Evolutionary conservation across 202 grass and related monocot genomes (phyloP).

Genomic region (Panicum virgatum): DNA sequence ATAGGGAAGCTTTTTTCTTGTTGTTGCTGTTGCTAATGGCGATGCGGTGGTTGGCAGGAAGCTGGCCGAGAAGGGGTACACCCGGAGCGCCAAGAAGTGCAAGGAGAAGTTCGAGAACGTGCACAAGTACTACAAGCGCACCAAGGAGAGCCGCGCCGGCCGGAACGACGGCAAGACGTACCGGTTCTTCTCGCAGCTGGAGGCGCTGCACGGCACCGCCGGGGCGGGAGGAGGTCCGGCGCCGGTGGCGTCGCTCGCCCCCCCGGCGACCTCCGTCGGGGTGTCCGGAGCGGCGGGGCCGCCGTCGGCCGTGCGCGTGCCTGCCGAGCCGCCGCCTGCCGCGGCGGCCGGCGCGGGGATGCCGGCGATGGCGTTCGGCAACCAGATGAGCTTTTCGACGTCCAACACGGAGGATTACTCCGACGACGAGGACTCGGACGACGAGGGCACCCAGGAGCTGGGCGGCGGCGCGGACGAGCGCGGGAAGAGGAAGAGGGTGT

Average conservation of each 20-base stretch:
- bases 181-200: slow-evolving; percentile 85
- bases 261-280: neutral
- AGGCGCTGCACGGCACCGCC: slow-evolving; percentile 65
- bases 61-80: slow-evolving; percentile 78
- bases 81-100: slow-evolving; percentile 88
- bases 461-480: slow-evolving; percentile 43
- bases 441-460: slow-evolving; percentile 70
- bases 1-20: slow-evolving; percentile 10
- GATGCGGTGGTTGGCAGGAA: slow-evolving; percentile 69
- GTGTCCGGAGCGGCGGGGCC: slow-evolving; percentile 23
- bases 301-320: slow-evolving; percentile 21
- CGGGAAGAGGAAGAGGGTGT: slow-evolving; percentile 68
- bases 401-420: slow-evolving; percentile 82
- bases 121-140: slow-evolving; percentile 99
- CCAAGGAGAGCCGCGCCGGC: slow-evolving; percentile 92
- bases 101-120: slow-evolving; percentile 99
- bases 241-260: slow-evolving; percentile 15
- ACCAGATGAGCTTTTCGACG: slow-evolving; percentile 74
- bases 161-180: slow-evolving; percentile 92
- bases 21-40: slow-evolving; percentile 34
- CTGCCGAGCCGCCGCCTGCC: slow-evolving; percentile 39
- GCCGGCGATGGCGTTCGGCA: slow-evolving; percentile 3
- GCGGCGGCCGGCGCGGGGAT: neutral
- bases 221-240: neutral
- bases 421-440: slow-evolving; percentile 68